Evolutionary conservation across 768 basidiomycete genomes (phyloP), one percentile per base, ranked within the genome.

Genomic region (Rossbeevera mucosa): DNA sequence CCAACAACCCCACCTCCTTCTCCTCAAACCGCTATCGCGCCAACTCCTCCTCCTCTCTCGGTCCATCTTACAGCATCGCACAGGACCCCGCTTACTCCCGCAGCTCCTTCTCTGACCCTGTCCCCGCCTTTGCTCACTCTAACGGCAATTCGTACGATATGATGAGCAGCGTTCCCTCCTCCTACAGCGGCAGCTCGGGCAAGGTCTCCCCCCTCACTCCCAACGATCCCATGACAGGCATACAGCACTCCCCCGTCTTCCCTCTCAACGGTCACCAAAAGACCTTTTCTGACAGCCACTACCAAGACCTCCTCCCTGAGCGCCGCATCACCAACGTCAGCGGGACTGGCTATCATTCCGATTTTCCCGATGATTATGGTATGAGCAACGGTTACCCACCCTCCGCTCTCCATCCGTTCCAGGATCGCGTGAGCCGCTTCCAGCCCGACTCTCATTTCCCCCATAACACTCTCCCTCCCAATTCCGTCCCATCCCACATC

Each of bases 181-280:
- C 82, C 14, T 81, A 83, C 71, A 69, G 65, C 12, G 58, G 65
- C 42, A 78, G 76, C 72, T 83, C 81, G 53, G 86, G 86, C 56
- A 89, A 88, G 68, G 84, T 83, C 46, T 88, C 88, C 18, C 86
- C 88, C 0, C 74, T 88, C 41, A 85, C 85, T 12, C 86, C 86
- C 29, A 83, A 69, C 59, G 87, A 88, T 66, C 72, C 81, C 40
- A 79, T 82, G 54, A 70, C 73, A 52, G 74, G 74, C 45, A 72
- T 88, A 7, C 83, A 82, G 59, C 79, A 79, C 55, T 67, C 78
- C 5, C 71, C 79, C 14, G 74, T 67, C 7, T 86, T 83, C 61
- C 72, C 82, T 20, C 69, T 70, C 52, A 64, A 56, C 20, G 61
- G 63, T 12, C 66, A 66, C 54, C 67, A 64, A 54, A 86, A 88